Evolutionary conservation across 495 filamentous ascomycete genomes (phyloP).

Genomic region (Neurospora hispaniola): DNA sequence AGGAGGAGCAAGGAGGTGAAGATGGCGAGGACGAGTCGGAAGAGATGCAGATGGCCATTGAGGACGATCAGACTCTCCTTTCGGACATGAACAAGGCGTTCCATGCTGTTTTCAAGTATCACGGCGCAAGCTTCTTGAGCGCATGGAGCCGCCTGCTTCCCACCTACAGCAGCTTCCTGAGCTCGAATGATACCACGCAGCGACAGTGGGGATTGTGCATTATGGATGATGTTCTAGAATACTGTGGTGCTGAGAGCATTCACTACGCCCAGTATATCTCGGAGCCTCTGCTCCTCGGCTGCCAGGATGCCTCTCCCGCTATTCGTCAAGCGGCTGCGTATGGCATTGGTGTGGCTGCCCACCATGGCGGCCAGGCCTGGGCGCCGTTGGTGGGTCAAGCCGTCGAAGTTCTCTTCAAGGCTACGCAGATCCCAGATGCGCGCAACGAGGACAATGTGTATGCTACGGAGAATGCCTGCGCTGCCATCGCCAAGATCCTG

Average conservation of each 20-base stretch:
- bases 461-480: conserved; percentile 92
- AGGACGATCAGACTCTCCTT: conserved; percentile 92
- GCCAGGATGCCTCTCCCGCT: conserved; percentile 73
- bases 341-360: conserved; percentile 90
- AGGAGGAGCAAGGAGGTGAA: conserved; percentile 49
- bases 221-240: conserved; percentile 96
- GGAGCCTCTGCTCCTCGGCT: conserved; percentile 70
- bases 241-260: conserved; percentile 78
- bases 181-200: conserved; percentile 76
- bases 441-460: conserved; percentile 90
- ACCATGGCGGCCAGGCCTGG: conserved; percentile 79
- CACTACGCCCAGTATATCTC: conserved; percentile 75
- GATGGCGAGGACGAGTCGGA: conserved; percentile 67
- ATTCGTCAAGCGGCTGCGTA: conserved; percentile 96
- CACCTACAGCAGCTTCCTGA: conserved; percentile 80
- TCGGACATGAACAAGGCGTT: conserved; percentile 99
- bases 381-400: conserved; percentile 70
- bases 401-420: conserved; percentile 72
- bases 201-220: conserved; percentile 98
- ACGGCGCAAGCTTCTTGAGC: conserved; percentile 71
- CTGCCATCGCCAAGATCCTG: conserved; percentile 91
- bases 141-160: conserved; percentile 74
- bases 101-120: conserved; percentile 97
- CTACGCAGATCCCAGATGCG: conserved; percentile 65
- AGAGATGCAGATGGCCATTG: conserved; percentile 77